A percentile compares a stretch with the other conserved stretches of the same genome.
Conservation (phyloP, 2,329 filamentous ascomycete genomes). For the Fusarium luffae region DNA sequence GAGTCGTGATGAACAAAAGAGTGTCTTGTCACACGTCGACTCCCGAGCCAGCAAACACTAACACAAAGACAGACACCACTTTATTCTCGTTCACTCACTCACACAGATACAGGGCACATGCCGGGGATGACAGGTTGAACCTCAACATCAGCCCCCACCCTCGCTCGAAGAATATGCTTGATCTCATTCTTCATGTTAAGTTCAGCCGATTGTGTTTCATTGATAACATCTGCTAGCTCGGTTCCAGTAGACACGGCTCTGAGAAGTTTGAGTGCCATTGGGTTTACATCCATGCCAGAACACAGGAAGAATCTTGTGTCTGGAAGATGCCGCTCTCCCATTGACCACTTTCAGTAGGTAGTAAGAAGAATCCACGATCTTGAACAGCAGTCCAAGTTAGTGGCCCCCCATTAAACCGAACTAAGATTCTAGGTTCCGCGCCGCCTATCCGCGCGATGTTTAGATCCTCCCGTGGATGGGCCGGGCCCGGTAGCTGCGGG, state of each 20-base stretch:
- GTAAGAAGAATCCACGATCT: slow-evolving; percentile 15
- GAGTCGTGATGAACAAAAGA: slow-evolving; percentile 17
- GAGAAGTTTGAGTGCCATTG: background rate
- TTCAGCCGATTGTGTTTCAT: slow-evolving; percentile 7
- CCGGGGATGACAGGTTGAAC: slow-evolving; percentile 26
- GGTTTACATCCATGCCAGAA: background rate
- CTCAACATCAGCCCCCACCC: slow-evolving; percentile 7
- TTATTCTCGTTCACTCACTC: slow-evolving; percentile 1
- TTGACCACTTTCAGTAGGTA: background rate
- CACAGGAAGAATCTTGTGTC: background rate
- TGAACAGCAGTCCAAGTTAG: background rate
- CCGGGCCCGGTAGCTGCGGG: slow-evolving; percentile 8
- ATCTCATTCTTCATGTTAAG: slow-evolving; percentile 5
- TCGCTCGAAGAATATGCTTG: slow-evolving; percentile 16
- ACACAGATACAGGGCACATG: slow-evolving; percentile 3
- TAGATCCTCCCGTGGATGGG: slow-evolving; percentile 17
- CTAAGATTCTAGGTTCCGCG: background rate
- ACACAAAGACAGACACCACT: slow-evolving; percentile 28
- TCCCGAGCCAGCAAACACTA: slow-evolving; percentile 20
- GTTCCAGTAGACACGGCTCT: background rate
- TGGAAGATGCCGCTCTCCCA: background rate
- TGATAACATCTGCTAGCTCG: background rate
- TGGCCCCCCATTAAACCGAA: slow-evolving; percentile 4
- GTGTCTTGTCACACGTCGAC: slow-evolving; percentile 17
- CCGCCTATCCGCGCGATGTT: slow-evolving; percentile 20